Evolutionary conservation across 371 early-diverging fungal genomes (phyloP).

Genomic region (Globomyces sp.): DNA sequence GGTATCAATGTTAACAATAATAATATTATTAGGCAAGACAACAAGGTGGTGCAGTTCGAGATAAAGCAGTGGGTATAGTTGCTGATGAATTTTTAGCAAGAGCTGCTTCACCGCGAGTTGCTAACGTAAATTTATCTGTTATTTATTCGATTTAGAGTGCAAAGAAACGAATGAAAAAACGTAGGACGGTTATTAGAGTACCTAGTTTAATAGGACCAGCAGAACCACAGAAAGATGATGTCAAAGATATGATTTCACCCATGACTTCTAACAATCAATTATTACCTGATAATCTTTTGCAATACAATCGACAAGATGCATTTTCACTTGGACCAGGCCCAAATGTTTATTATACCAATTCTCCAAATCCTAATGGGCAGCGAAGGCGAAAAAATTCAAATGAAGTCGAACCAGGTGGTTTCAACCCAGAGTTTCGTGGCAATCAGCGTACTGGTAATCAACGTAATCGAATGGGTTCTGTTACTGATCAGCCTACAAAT

Average conservation of each 20-base stretch:
- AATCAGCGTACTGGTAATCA: too few relatives aligned
- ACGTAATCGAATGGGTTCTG: too few relatives aligned
- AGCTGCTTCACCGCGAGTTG: slow-evolving; percentile 13
- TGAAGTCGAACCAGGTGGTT: too few relatives aligned
- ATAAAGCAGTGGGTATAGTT: slow-evolving; percentile 29
- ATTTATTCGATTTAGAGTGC: background rate
- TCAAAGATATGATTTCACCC: background rate
- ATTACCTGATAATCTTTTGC: too few relatives aligned
- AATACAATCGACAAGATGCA: too few relatives aligned
- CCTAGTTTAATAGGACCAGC: background rate
- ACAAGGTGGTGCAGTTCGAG: slow-evolving; percentile 28
- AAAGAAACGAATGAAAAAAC: slow-evolving; percentile 15
- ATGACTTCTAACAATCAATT: too few relatives aligned
- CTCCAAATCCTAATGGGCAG: too few relatives aligned
- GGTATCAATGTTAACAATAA: background rate
- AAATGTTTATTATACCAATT: too few relatives aligned
- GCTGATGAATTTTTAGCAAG: slow-evolving; percentile 31
- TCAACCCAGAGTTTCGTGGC: too few relatives aligned
- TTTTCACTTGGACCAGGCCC: too few relatives aligned
- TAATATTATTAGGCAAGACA: slow-evolving; percentile 6
- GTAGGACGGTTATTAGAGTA: slow-evolving; percentile 1
- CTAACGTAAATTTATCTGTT: slow-evolving; percentile 7
- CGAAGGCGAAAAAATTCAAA: too few relatives aligned
- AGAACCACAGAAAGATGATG: slow-evolving; percentile 4
- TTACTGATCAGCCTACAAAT: too few relatives aligned